These are phyloP conservation scores for Penicillium hordei DNA, from an alignment of 2,329 filamentous ascomycete genomes.

Conservation along the genomic window DNA sequence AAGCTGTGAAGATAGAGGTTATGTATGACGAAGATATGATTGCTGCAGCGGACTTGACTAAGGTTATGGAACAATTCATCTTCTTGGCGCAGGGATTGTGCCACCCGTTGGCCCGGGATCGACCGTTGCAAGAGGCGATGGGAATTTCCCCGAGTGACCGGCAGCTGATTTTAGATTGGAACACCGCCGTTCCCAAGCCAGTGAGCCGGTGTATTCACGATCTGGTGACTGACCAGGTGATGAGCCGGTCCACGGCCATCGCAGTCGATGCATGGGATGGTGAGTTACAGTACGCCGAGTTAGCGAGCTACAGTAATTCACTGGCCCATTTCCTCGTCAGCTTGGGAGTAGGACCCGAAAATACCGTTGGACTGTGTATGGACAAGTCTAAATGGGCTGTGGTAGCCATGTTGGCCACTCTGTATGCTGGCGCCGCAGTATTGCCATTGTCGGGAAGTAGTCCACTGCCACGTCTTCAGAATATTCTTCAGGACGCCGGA, in stretches of 20 bases:
- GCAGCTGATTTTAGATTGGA: background rate
- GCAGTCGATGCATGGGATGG: background rate
- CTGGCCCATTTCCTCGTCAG: conserved; percentile 1
- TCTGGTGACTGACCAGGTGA: background rate
- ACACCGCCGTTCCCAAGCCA: background rate
- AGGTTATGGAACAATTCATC: background rate
- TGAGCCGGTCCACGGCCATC: background rate
- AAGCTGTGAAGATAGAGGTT: background rate
- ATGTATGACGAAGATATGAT: background rate
- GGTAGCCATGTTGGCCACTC: conserved; percentile 1
- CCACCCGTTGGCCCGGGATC: background rate
- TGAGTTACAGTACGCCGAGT: background rate
- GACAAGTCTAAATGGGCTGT: background rate
- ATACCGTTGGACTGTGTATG: conserved; percentile 1
- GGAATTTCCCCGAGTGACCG: background rate
- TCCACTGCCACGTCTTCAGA: no score
- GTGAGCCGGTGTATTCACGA: background rate
- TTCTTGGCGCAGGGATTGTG: background rate
- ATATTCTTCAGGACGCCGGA: no score
- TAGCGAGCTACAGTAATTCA: background rate
- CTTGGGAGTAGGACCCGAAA: background rate
- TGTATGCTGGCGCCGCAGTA: background rate
- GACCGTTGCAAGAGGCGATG: background rate
- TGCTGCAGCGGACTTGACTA: background rate
- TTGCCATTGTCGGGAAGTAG: no score